These are phyloP conservation scores for Plasmodium knowlesi DNA, from an alignment of 169 alveolate species.

Conservation along the genomic window DNA sequence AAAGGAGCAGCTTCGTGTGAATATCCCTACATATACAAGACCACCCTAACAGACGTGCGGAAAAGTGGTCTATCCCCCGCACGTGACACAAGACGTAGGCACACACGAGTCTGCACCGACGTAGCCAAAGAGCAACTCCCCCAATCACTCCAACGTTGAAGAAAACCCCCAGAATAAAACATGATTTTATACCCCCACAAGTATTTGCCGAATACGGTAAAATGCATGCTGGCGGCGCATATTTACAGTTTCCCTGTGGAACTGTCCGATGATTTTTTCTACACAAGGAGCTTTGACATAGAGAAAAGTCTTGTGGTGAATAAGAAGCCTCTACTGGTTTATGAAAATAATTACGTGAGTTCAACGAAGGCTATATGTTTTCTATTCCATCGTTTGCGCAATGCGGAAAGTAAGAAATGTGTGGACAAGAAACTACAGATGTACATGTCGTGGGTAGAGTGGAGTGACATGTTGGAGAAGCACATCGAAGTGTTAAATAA, in stretches of 20 bases:
- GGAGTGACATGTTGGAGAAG: slow-evolving; percentile 67
- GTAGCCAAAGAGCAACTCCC: background rate
- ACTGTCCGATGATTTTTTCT: slow-evolving; percentile 53
- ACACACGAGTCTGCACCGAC: background rate
- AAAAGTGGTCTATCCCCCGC: background rate
- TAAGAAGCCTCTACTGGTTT: slow-evolving; percentile 49
- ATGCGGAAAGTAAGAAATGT: slow-evolving; percentile 12
- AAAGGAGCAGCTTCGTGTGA: background rate
- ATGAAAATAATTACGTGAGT: slow-evolving; percentile 45
- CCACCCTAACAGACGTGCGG: background rate
- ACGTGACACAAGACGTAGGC: background rate
- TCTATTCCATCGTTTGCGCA: slow-evolving; percentile 59
- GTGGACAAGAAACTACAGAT: slow-evolving; percentile 20
- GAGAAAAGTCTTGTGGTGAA: slow-evolving; percentile 20
- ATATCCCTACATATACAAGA: background rate
- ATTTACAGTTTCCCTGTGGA: slow-evolving; percentile 50
- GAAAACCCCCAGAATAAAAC: background rate
- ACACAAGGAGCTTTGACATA: slow-evolving; percentile 25
- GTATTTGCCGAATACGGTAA: slow-evolving; percentile 24
- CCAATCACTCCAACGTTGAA: background rate
- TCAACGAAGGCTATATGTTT: slow-evolving; percentile 72
- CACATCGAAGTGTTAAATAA: slow-evolving; percentile 25
- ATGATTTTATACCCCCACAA: slow-evolving; percentile 68
- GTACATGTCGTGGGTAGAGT: slow-evolving; percentile 69
- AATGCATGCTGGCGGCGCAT: slow-evolving; percentile 73